Percentiles rank a stretch among this genome's conserved stretches.
Evolutionary conservation across 352 stramenopile species (phyloP).

Genomic region (Globisporangium alternatum): DNA sequence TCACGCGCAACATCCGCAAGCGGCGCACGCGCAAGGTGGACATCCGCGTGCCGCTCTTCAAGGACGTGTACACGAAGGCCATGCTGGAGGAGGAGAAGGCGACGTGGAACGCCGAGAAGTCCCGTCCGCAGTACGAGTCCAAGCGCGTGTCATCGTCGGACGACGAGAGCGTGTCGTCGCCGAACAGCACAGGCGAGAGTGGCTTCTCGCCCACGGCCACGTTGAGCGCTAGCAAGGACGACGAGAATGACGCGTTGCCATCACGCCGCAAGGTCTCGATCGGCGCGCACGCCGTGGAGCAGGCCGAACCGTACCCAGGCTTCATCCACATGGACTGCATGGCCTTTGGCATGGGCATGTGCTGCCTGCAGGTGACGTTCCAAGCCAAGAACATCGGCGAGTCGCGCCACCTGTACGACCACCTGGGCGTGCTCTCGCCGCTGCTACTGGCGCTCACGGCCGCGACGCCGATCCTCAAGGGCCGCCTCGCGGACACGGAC

Average conservation of each 20-base stretch:
- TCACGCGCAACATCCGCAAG: constrained; percentile 98
- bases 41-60: constrained; percentile 86
- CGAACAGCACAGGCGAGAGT: constrained; percentile 12
- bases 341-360: constrained; percentile 99
- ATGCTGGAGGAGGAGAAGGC: constrained; percentile 70
- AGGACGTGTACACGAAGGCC: constrained; percentile 76
- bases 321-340: constrained; percentile 99
- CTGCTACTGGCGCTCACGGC: constrained; percentile 99
- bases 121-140: constrained; percentile 71
- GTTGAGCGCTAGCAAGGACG: not conserved
- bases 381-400: constrained; percentile 98
- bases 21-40: constrained; percentile 85
- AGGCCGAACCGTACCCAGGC: constrained; percentile 74
- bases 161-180: constrained; percentile 20
- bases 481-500: constrained; percentile 90
- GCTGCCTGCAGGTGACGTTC: constrained; percentile 99
- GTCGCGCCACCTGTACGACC: constrained; percentile 99
- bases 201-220: constrained; percentile 12
- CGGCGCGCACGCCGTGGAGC: constrained; percentile 54
- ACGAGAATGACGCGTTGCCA: constrained; percentile 42
- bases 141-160: constrained; percentile 32
- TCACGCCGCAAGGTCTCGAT: constrained; percentile 67
- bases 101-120: constrained; percentile 77
- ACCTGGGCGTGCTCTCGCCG: constrained; percentile 97
- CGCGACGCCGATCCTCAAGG: constrained; percentile 97